A percentile compares a stretch with the other conserved stretches of the same genome.
Evolutionary conservation across 345 rosid genomes (phyloP).

Genomic region (Gossypium arboreum): DNA sequence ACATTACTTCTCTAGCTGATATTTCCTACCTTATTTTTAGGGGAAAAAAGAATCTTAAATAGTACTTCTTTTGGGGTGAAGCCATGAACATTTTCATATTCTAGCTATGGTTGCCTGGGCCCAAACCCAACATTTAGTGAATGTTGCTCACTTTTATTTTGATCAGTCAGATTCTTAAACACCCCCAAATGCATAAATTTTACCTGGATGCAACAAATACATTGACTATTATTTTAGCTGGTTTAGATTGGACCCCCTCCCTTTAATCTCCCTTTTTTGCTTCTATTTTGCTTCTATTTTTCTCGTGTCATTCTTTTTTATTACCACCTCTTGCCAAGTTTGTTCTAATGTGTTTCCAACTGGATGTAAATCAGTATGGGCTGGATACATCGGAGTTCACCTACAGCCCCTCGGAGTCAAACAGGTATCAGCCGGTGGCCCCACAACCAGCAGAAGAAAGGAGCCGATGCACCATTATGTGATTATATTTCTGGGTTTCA

Average conservation of each 20-base stretch:
- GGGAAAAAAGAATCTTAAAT: not conserved
- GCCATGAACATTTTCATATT: not conserved
- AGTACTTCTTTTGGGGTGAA: not conserved
- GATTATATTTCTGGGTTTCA: constrained; percentile 16
- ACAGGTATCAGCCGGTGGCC: constrained; percentile 62
- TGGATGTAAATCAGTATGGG: constrained; percentile 62
- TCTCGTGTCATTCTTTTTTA: not conserved
- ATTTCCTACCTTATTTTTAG: not conserved
- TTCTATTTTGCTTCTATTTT: not conserved
- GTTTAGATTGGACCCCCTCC: not conserved
- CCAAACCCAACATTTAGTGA: not conserved
- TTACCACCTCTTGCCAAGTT: not conserved
- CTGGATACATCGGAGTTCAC: constrained; percentile 92
- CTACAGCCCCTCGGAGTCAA: constrained; percentile 80
- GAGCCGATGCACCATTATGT: constrained; percentile 91
- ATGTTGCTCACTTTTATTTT: not conserved
- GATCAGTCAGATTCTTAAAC: not conserved
- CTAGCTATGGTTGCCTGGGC: not conserved
- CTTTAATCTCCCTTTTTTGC: not conserved
- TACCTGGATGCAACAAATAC: not conserved
- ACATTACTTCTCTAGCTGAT: not conserved
- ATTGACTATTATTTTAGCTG: not conserved
- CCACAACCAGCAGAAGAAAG: constrained; percentile 70
- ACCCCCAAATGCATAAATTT: not conserved
- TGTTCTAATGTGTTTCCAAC: constrained; percentile 4